Conservation (phyloP, 2,329 filamentous ascomycete species). For the Torrubiella hemipterigena region DNA sequence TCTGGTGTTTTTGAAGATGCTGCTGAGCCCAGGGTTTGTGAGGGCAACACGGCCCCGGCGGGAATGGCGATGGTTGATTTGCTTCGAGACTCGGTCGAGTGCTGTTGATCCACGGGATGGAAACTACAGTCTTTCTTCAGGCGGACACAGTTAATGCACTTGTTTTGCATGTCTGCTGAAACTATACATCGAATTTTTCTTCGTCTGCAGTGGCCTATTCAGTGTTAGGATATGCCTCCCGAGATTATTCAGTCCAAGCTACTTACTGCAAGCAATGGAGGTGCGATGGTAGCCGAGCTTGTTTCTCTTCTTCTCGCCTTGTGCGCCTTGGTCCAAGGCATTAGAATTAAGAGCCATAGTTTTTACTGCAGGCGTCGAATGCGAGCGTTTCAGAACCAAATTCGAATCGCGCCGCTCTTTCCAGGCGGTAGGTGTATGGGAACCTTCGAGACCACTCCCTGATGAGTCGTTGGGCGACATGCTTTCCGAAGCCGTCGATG, state of each 20-base stretch:
- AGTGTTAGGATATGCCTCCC: conserved; percentile 1
- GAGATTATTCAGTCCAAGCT: background rate
- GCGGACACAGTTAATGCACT: conserved; percentile 85
- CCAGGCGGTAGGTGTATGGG: background rate
- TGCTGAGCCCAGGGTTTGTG: no score
- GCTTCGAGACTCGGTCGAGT: no score
- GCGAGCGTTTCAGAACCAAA: conserved; percentile 32
- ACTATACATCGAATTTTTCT: conserved; percentile 89
- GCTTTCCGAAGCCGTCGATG: no score
- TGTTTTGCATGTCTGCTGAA: conserved; percentile 54
- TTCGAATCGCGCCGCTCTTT: conserved; percentile 2
- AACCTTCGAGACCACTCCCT: background rate
- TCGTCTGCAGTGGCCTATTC: conserved; percentile 72
- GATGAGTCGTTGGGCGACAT: no score
- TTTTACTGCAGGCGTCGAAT: conserved; percentile 29
- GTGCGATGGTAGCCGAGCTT: conserved; percentile 93
- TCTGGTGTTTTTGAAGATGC: no score
- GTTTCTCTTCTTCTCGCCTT: conserved; percentile 54
- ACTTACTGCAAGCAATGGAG: conserved; percentile 90
- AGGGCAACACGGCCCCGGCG: no score
- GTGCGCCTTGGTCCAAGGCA: conserved; percentile 16
- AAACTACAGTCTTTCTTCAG: conserved; percentile 93
- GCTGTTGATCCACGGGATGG: conserved; percentile 76
- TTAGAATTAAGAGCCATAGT: conserved; percentile 26
- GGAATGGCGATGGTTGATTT: no score